Evolutionary conservation across 176 grass and related monocot species (phyloP), one percentile per base, ranked within the genome.

Genomic region (Calamus simplicifolius): DNA sequence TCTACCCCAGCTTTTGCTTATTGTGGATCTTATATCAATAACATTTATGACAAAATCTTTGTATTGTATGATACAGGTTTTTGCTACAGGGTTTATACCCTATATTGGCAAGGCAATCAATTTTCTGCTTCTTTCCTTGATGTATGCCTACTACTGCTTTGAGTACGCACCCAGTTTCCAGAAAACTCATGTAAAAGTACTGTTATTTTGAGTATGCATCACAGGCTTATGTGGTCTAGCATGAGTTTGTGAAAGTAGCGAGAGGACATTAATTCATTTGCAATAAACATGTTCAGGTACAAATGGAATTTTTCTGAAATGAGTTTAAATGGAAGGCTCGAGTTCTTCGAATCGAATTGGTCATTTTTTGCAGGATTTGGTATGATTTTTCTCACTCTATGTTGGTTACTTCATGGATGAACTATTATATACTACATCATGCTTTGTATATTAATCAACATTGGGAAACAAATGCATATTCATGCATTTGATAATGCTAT

Each of bases 81-180:
- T 80, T 58, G 58, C 79, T 52, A 81, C 71, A 66, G 92, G 81
- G 58, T 91, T 79, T 61, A 75, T 97, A 63, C 92, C 92, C 61
- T 85, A 79, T 76, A 49, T 91, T 85, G 92, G 92, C 58, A 97
- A 82, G 58, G 70, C 63, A 75, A 73, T 78, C 60, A 91, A 90
- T 75, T 88, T 88, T 69, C 52, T 91, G 23, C 88, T 97, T 31
- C 67, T 97, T 58, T 88, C 87, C 79, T 91, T 85, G 84, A 88
- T 97, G 81, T 90, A 97, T 85, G 71, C 93, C 49, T 97, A 97
- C 80, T 91, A 91, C 66, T 97, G 92, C 61, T 97, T 97, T 43
- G 84, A 97, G 87, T 96, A 96, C 51, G 92, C 50, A 58, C 57
- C 17, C 1, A 49, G 5, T 28, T 29, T 30, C 29, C 29, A 19